Conservation (phyloP, 257 asterid species). For the Fraxinus americana region DNA sequence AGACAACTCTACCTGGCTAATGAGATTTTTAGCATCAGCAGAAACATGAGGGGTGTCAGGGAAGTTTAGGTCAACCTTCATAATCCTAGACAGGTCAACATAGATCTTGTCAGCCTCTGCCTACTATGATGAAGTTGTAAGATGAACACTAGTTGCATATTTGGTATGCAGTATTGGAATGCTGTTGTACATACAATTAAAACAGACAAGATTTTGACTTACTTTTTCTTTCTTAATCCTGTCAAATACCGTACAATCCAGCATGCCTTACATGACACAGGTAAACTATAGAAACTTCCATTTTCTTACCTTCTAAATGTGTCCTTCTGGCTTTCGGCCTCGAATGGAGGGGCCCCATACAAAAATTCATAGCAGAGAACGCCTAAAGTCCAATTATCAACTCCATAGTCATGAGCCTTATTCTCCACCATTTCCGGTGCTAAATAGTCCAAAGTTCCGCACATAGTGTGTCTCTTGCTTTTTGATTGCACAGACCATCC, state of each 20-base stretch:
- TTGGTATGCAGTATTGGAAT: neutral
- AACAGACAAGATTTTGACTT: neutral
- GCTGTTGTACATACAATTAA: too few relatives aligned
- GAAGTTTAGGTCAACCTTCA: constrained; percentile 87
- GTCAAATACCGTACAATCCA: neutral
- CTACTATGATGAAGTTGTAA: neutral
- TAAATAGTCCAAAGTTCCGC: constrained; percentile 92
- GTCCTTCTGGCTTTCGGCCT: constrained; percentile 78
- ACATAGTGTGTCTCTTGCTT: constrained; percentile 85
- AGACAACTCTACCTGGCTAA: constrained; percentile 52
- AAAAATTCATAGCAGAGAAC: constrained; percentile 84
- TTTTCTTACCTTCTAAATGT: constrained; percentile 70
- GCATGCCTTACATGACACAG: neutral
- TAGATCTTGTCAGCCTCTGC: constrained; percentile 14
- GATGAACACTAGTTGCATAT: neutral
- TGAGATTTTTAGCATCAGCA: constrained; percentile 75
- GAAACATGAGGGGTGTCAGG: constrained; percentile 66
- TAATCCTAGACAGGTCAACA: constrained; percentile 50
- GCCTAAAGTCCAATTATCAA: constrained; percentile 94
- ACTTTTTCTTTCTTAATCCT: neutral
- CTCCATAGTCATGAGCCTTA: constrained; percentile 85
- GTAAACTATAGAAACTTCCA: neutral
- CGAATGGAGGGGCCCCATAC: constrained; percentile 91
- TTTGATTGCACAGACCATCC: constrained; percentile 97
- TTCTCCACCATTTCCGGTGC: constrained; percentile 99